A percentile compares a stretch with the other conserved stretches of the same genome.
Evolutionary conservation across 257 asterid species (phyloP).

Genomic region (Nemophila menziesii): DNA sequence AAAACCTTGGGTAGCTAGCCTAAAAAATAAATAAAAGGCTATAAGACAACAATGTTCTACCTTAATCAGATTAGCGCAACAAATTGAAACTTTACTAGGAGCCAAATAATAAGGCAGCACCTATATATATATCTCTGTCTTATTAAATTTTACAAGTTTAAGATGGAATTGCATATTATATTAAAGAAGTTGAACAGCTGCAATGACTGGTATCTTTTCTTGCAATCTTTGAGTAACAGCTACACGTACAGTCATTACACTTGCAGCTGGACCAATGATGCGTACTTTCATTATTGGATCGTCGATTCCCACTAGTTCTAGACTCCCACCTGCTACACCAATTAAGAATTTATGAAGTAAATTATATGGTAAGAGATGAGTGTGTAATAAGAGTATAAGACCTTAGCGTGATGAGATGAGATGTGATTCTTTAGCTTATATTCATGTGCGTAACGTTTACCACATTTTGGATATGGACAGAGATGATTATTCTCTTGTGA

Average conservation of each 20-base stretch:
- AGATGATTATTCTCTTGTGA: conserved; percentile 96
- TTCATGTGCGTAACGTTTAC: conserved; percentile 95
- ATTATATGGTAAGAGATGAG: too few species aligned
- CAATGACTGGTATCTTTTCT: conserved; percentile 83
- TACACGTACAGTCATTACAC: conserved; percentile 92
- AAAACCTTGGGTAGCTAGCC: too few species aligned
- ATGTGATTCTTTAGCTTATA: conserved; percentile 94
- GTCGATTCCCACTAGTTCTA: conserved; percentile 71
- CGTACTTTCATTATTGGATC: conserved; percentile 87
- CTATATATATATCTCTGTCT: neutral
- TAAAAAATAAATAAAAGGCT: too few species aligned
- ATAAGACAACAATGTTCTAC: too few species aligned
- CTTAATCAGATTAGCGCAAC: neutral
- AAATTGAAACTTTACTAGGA: neutral
- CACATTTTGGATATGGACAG: conserved; percentile 91
- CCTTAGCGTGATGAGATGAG: conserved; percentile 82
- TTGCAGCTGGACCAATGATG: conserved; percentile 82
- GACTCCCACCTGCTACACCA: conserved; percentile 90
- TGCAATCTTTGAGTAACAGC: conserved; percentile 92
- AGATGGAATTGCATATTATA: too few species aligned
- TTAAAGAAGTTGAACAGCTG: conserved; percentile 75
- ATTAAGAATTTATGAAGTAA: too few species aligned
- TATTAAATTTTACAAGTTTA: neutral
- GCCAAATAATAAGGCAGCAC: neutral
- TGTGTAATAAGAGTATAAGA: conserved; percentile 10